These are phyloP conservation scores for Penicillium samsonianum DNA, from an alignment of 495 filamentous ascomycete species.

Conservation along the genomic window DNA sequence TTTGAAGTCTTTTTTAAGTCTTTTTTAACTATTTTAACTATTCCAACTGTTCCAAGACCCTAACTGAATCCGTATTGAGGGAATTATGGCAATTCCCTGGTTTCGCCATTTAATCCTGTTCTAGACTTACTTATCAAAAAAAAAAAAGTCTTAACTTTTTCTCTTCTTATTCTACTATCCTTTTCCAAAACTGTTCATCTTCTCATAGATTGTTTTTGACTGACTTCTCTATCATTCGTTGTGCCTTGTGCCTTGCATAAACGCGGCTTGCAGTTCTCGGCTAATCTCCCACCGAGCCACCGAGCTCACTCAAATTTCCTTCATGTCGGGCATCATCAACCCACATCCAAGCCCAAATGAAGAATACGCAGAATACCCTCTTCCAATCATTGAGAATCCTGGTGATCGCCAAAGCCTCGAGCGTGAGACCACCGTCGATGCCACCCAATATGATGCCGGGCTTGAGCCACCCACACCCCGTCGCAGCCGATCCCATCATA, in stretches of 20 bases:
- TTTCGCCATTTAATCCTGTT: not conserved
- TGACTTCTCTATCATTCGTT: not conserved
- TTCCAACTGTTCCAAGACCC: not conserved
- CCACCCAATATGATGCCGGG: conserved; percentile 18
- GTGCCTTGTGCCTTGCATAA: conserved; percentile 6
- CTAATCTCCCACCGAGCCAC: not conserved
- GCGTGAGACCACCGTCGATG: conserved; percentile 23
- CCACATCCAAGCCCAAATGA: conserved; percentile 31
- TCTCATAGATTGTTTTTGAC: not conserved
- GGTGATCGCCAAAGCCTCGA: conserved; percentile 20
- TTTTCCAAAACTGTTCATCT: not conserved
- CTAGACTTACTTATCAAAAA: not conserved
- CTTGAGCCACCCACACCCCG: conserved; percentile 8
- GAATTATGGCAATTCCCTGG: not conserved
- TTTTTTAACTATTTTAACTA: not conserved
- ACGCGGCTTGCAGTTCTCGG: conserved; percentile 7
- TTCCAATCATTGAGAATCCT: conserved; percentile 15
- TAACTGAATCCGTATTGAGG: not conserved
- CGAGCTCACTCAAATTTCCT: conserved; percentile 1
- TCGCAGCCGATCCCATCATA: conserved; percentile 19
- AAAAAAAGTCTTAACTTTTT: not conserved
- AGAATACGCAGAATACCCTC: conserved; percentile 28
- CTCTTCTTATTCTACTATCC: not conserved
- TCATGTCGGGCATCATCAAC: conserved; percentile 27
- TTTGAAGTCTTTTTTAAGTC: not conserved